Percentiles rank a stretch among this genome's conserved stretches.
These are phyloP conservation scores for Globisporangium uncinulatum DNA, from an alignment of 352 stramenopile species.

Conservation along the genomic window DNA sequence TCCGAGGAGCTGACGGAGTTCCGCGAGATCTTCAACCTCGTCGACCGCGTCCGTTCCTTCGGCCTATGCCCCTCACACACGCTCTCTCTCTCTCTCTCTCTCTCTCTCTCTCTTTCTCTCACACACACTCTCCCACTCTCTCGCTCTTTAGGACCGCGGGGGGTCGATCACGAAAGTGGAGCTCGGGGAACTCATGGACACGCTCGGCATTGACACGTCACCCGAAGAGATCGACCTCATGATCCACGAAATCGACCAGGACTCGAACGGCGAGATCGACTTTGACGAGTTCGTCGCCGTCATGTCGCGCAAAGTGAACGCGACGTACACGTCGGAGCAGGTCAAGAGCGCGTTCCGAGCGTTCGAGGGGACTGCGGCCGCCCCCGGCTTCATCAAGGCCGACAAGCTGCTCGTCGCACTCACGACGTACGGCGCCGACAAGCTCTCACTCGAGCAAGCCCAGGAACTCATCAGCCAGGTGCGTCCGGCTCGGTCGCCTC, in stretches of 20 bases:
- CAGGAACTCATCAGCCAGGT: conserved; percentile 90
- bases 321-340: conserved; percentile 90
- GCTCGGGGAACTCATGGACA: conserved; percentile 92
- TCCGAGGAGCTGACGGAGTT: conserved; percentile 89
- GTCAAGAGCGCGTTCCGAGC: conserved; percentile 89
- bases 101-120: not conserved
- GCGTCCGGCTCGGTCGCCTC: not conserved
- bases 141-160: conserved; percentile 70
- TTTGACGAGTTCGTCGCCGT: conserved; percentile 94
- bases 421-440: conserved; percentile 88
- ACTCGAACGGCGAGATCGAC: conserved; percentile 93
- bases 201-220: conserved; percentile 90
- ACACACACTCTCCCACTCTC: not conserved
- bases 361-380: conserved; percentile 59
- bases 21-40: conserved; percentile 93
- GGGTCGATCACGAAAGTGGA: conserved; percentile 94
- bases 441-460: conserved; percentile 87
- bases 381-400: conserved; percentile 76
- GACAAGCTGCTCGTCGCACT: conserved; percentile 83
- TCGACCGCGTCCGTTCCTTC: conserved; percentile 65
- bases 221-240: conserved; percentile 93
- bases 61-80: not conserved
- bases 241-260: conserved; percentile 94
- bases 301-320: conserved; percentile 93
- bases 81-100: not conserved